Conservation (phyloP, 1,139 yeast species). For the Debaryomyces fabryi region DNA sequence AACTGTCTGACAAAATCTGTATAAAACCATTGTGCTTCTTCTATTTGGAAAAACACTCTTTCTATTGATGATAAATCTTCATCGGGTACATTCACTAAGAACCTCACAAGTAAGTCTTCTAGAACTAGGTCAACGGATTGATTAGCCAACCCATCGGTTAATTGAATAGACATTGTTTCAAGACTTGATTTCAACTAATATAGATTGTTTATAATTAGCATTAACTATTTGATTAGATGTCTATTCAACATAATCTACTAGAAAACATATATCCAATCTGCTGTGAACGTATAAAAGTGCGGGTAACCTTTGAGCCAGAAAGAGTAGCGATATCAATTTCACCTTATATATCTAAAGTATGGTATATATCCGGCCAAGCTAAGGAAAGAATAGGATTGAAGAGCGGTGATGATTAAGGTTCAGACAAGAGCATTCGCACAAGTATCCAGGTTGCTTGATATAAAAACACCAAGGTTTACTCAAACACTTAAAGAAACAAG, state of each 20-base stretch:
- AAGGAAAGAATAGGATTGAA: neutral
- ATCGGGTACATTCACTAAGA: constrained; percentile 86
- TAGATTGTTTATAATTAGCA: constrained; percentile 9
- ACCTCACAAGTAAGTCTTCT: constrained; percentile 87
- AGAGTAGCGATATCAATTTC: neutral
- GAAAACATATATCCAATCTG: constrained; percentile 1
- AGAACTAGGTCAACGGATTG: constrained; percentile 74
- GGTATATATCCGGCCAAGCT: neutral
- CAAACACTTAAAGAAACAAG: constrained; percentile 31
- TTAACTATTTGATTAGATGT: constrained; percentile 4
- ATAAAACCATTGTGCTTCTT: constrained; percentile 98
- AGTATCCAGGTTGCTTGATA: neutral
- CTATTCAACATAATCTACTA: neutral
- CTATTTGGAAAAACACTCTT: constrained; percentile 89
- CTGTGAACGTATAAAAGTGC: constrained; percentile 5
- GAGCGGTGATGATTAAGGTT: neutral
- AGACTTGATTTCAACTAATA: constrained; percentile 8
- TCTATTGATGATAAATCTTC: constrained; percentile 88
- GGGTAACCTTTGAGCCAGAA: constrained; percentile 6
- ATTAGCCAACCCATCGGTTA: constrained; percentile 57
- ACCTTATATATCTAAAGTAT: neutral
- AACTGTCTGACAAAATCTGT: constrained; percentile 78
- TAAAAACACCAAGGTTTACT: constrained; percentile 27
- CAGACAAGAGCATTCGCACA: neutral
- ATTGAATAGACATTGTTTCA: constrained; percentile 51